phyloP scores from a whole-genome alignment of 768 basidiomycete genomes.

The Rhizopogon sp. region DNA sequence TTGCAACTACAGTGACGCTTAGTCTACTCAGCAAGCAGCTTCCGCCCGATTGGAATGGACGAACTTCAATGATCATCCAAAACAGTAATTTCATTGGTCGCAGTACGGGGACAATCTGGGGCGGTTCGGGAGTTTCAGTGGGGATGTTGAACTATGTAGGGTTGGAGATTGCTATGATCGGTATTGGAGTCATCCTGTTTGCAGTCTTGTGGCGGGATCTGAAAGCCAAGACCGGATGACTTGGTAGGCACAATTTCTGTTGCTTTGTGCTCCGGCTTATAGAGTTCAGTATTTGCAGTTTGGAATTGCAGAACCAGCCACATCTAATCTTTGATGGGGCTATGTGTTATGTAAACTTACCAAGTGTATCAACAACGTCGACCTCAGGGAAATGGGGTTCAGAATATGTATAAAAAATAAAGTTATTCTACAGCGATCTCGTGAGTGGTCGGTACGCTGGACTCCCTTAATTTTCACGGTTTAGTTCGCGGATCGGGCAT shows the following conservation, averaged over 20 bases:
- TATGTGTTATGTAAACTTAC: too few species aligned
- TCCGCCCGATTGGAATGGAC: constrained; percentile 55
- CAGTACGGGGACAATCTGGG: constrained; percentile 62
- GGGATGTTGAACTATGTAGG: constrained; percentile 61
- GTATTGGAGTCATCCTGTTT: constrained; percentile 52
- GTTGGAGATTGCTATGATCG: constrained; percentile 56
- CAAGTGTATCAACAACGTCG: too few species aligned
- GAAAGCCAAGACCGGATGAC: constrained; percentile 59
- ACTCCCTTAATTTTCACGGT: too few species aligned
- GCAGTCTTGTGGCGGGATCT: constrained; percentile 54
- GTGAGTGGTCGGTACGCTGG: too few species aligned
- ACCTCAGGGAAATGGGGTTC: too few species aligned
- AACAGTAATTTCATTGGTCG: constrained; percentile 68
- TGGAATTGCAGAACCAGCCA: too few species aligned
- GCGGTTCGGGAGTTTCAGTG: constrained; percentile 47
- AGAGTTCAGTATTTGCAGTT: too few species aligned
- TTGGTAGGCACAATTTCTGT: background rate
- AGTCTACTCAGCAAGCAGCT: constrained; percentile 66
- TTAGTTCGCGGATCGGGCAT: too few species aligned
- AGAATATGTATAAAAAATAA: too few species aligned
- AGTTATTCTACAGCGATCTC: too few species aligned
- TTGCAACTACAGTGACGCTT: constrained; percentile 65
- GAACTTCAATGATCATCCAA: constrained; percentile 54
- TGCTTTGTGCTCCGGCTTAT: background rate
- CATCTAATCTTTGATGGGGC: too few species aligned